Evolutionary conservation across 1,284 basidiomycete species (phyloP).

Genomic region (Malassezia sp.): DNA sequence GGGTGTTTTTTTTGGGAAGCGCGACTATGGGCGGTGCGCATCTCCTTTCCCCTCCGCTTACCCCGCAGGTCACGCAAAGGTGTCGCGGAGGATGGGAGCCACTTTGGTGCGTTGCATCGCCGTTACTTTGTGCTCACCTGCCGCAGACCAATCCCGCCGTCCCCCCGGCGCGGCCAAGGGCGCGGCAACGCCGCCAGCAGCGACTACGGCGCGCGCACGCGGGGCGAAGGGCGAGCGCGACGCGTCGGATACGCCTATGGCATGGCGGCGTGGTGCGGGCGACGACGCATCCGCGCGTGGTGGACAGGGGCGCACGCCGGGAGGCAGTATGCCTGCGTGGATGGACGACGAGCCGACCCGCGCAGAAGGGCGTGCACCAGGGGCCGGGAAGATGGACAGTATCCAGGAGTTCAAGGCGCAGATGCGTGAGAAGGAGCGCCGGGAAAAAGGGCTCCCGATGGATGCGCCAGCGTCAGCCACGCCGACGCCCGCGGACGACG

Average conservation of each 20-base stretch:
- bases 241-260: not conserved
- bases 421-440: constrained; percentile 68
- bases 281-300: not conserved
- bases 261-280: not conserved
- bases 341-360: constrained; percentile 66
- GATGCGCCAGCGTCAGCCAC: constrained; percentile 8
- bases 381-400: constrained; percentile 54
- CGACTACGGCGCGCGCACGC: not conserved
- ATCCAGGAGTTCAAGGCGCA: constrained; percentile 83
- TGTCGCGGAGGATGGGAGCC: not conserved
- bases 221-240: not conserved
- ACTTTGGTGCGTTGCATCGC: not conserved
- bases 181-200: too few relatives aligned
- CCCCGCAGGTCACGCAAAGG: not conserved
- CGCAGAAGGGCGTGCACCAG: not conserved
- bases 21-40: too few relatives aligned
- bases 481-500: not conserved
- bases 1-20: too few relatives aligned
- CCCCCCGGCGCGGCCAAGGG: too few relatives aligned
- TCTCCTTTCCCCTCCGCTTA: too few relatives aligned
- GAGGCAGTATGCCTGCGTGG: constrained; percentile 83
- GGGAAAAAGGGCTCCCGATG: constrained; percentile 36
- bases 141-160: too few relatives aligned
- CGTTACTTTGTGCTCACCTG: too few relatives aligned
- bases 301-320: too few relatives aligned